These are phyloP conservation scores for Teratosphaeria destructans DNA, from an alignment of 2,329 filamentous ascomycete species.

Conservation along the genomic window DNA sequence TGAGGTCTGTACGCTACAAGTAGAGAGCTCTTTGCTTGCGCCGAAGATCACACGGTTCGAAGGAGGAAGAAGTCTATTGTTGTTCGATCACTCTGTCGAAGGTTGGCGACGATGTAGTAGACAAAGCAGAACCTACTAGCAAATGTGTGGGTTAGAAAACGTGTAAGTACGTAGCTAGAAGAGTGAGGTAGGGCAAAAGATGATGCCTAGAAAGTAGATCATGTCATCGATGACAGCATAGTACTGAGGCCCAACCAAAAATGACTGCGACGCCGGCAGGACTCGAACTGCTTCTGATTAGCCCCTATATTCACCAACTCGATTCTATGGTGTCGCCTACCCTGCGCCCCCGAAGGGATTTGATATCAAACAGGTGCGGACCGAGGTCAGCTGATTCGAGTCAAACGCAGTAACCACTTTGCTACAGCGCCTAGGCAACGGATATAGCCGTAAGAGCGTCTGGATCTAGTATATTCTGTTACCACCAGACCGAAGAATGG, in stretches of 20 bases:
- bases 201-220: not conserved
- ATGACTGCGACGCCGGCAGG: slow-evolving; percentile 12
- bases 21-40: not conserved
- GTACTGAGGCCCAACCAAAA: not conserved
- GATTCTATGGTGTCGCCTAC: too few relatives aligned
- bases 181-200: not conserved
- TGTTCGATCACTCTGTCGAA: not conserved
- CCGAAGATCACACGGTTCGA: not conserved
- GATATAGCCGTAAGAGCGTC: not conserved
- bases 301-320: too few relatives aligned
- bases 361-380: slow-evolving; percentile 9
- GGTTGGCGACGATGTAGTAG: not conserved
- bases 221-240: not conserved
- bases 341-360: slow-evolving; percentile 21
- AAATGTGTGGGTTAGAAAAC: not conserved
- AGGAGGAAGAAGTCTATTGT: not conserved
- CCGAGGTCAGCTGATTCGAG: slow-evolving; percentile 14
- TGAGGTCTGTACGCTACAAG: not conserved
- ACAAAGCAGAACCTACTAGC: not conserved
- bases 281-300: slow-evolving; percentile 13
- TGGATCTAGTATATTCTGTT: too few relatives aligned
- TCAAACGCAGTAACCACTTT: slow-evolving; percentile 13
- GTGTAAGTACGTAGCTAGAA: not conserved
- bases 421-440: slow-evolving; percentile 12
- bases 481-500: not conserved